phyloP scores from a whole-genome alignment of 2,329 filamentous ascomycete species.

The Sarocladium brachiariae region DNA sequence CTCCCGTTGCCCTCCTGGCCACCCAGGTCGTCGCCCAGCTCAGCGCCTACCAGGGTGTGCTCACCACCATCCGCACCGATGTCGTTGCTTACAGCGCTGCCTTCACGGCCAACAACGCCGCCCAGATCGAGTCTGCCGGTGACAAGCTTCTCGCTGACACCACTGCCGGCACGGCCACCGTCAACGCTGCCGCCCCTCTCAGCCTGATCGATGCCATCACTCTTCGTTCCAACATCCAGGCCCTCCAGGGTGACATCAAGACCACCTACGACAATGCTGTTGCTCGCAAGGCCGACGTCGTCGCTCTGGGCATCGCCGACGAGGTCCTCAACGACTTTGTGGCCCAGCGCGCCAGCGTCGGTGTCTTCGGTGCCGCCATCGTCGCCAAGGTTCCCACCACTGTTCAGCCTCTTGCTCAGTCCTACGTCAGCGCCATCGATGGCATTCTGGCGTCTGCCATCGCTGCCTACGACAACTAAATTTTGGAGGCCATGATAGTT shows the following conservation, averaged over 20 bases:
- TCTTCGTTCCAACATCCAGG: not conserved
- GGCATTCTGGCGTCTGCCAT: not conserved
- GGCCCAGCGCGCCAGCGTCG: not conserved
- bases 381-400: not conserved
- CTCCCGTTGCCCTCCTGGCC: constrained; percentile 2
- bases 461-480: not conserved
- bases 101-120: constrained; percentile 1
- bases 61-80: not conserved
- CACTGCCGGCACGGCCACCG: not conserved
- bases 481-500: too few species aligned
- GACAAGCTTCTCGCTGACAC: not conserved
- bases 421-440: not conserved
- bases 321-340: not conserved
- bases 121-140: not conserved
- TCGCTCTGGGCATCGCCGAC: not conserved
- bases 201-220: not conserved
- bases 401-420: not conserved
- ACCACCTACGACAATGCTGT: constrained; percentile 6
- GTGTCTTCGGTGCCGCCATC: not conserved
- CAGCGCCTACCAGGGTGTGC: not conserved
- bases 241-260: not conserved
- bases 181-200: not conserved
- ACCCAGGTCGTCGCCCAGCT: constrained; percentile 1
- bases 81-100: not conserved
- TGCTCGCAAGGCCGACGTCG: not conserved